These are phyloP conservation scores for Vaccinium darrowii DNA, from an alignment of 148 eudicot genomes.

Conservation along the genomic window DNA sequence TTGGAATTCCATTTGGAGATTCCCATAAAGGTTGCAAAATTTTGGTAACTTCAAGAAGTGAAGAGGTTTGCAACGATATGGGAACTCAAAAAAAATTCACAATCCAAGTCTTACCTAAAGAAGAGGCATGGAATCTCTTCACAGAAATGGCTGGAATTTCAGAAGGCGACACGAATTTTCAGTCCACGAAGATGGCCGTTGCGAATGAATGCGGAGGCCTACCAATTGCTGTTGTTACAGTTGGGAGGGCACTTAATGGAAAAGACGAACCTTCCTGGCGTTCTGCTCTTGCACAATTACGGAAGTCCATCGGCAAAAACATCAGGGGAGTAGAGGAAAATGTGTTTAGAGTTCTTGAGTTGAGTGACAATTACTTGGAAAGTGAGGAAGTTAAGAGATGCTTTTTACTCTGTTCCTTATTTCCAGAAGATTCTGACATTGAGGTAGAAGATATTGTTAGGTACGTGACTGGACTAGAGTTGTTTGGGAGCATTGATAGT, in stretches of 20 bases:
- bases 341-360: not conserved
- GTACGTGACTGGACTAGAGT: not conserved
- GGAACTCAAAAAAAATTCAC: not conserved
- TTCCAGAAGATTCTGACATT: conserved; percentile 13
- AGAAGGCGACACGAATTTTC: not conserved
- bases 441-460: not conserved
- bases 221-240: conserved; percentile 7
- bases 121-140: conserved; percentile 28
- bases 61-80: not conserved
- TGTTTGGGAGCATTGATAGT: not conserved
- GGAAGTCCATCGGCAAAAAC: not conserved
- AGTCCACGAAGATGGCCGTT: not conserved
- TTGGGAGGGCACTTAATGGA: not conserved
- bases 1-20: no score
- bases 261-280: not conserved
- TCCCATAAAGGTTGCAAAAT: no score
- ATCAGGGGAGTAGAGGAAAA: not conserved
- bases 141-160: conserved; percentile 27
- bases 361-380: not conserved
- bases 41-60: not conserved
- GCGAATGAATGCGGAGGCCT: conserved; percentile 17
- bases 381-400: no score
- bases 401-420: conserved; percentile 9
- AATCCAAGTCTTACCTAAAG: not conserved
- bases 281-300: not conserved